Conservation (phyloP, 163 green algal genomes). For the Scenedesmus sp. region DNA sequence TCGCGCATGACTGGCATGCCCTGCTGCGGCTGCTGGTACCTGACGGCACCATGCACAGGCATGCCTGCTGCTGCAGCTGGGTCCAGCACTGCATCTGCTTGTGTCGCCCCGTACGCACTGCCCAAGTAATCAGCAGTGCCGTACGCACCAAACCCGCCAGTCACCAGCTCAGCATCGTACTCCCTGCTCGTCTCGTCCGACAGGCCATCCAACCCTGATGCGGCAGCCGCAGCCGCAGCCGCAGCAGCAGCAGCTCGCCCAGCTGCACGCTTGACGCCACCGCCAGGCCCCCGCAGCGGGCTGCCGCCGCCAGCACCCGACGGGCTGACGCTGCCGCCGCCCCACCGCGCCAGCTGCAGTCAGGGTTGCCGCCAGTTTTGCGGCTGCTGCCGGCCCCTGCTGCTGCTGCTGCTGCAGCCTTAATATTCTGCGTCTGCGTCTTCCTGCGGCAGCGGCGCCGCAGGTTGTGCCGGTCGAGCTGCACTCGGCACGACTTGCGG, state of each 20-base stretch:
- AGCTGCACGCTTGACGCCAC: neutral
- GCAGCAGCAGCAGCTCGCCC: slow-evolving; percentile 9
- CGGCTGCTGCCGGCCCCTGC: neutral
- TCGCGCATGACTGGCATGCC: neutral
- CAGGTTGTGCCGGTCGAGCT: slow-evolving; percentile 44
- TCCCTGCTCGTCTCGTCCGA: slow-evolving; percentile 3
- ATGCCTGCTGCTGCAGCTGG: slow-evolving; percentile 23
- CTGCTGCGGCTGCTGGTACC: slow-evolving; percentile 18
- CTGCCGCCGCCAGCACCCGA: neutral
- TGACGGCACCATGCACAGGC: neutral
- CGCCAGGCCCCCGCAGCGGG: neutral
- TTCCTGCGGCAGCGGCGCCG: slow-evolving; percentile 45
- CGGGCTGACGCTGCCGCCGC: slow-evolving; percentile 27
- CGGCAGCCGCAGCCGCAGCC: neutral
- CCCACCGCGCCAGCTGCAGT: neutral
- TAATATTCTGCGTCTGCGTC: neutral
- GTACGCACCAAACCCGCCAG: neutral
- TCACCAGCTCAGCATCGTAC: neutral
- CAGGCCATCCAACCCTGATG: neutral
- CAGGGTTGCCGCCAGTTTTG: neutral
- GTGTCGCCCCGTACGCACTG: neutral
- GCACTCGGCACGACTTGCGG: slow-evolving; percentile 79
- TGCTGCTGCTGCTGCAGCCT: neutral
- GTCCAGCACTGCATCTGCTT: neutral
- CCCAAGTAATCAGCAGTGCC: slow-evolving; percentile 21